Percentiles rank a stretch among this genome's conserved stretches.
Evolutionary conservation across 306 rosid species (phyloP).

Genomic region (Gynostemma pentaphyllum): DNA sequence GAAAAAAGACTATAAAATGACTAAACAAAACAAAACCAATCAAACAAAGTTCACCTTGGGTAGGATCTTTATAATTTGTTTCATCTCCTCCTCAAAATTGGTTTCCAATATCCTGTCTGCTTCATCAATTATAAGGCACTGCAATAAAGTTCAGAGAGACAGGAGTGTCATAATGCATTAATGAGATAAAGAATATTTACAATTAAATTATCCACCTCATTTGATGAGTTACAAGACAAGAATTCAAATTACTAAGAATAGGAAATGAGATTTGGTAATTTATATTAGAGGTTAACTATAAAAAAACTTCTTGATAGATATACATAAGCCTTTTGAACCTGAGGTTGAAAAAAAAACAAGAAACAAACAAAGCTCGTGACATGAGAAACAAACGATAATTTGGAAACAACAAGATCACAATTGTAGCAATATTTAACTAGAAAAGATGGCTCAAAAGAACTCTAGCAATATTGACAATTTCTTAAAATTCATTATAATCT

Average conservation of each 20-base stretch:
- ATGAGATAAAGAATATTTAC: neutral
- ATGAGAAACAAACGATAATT: neutral
- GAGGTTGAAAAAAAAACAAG: neutral
- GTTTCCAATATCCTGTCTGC: constrained; percentile 95
- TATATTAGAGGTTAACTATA: neutral
- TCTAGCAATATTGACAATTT: no score
- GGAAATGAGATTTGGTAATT: neutral
- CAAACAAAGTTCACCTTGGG: constrained; percentile 75
- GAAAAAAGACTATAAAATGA: neutral
- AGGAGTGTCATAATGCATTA: neutral
- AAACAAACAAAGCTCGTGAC: neutral
- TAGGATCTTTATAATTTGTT: constrained; percentile 62
- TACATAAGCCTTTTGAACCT: neutral
- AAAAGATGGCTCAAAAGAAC: no score
- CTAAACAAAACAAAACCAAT: neutral
- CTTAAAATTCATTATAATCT: neutral
- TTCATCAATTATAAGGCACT: constrained; percentile 92
- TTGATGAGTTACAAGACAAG: neutral
- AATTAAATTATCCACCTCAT: neutral
- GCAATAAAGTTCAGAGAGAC: constrained; percentile 10
- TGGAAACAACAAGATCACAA: neutral
- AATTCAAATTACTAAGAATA: neutral
- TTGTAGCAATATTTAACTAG: neutral
- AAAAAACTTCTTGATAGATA: neutral
- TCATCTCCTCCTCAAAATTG: constrained; percentile 96